Conservation (phyloP, 23 red algal genomes). For the Gracilaria caudata region DNA sequence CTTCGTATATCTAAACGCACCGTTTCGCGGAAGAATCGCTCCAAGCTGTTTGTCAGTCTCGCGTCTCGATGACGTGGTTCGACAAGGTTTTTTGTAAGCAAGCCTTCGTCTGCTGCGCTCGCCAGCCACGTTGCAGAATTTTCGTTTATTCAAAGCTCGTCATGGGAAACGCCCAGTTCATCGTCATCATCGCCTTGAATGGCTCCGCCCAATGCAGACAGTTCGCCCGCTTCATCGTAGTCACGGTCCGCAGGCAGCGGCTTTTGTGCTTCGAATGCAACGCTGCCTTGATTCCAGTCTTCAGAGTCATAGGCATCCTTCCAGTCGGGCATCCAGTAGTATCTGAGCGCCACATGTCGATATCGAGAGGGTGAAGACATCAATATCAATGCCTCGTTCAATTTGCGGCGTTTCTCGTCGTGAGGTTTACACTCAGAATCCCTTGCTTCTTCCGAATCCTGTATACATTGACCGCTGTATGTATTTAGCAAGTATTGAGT, state of each 20-base stretch:
- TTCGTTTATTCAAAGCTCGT: slow-evolving; percentile 3
- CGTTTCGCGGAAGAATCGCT: neutral
- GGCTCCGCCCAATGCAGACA: neutral
- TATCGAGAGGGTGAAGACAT: slow-evolving; percentile 52
- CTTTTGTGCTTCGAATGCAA: slow-evolving; percentile 5
- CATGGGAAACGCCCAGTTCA: neutral
- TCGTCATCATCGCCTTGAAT: neutral
- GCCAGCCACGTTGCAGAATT: neutral
- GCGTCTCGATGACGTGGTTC: neutral
- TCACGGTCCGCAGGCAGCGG: neutral
- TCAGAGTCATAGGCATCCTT: slow-evolving; percentile 56
- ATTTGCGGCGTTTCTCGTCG: slow-evolving; percentile 56
- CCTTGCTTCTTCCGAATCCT: slow-evolving; percentile 3
- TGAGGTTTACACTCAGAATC: slow-evolving; percentile 54
- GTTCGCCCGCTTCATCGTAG: slow-evolving; percentile 9
- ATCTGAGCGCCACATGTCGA: slow-evolving; percentile 64
- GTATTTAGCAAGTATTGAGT: slow-evolving; percentile 63
- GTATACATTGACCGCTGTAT: slow-evolving; percentile 51
- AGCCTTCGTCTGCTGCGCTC: neutral
- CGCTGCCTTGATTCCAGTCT: slow-evolving; percentile 36
- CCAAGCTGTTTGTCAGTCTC: neutral
- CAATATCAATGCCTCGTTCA: slow-evolving; percentile 42
- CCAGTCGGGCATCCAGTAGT: slow-evolving; percentile 75
- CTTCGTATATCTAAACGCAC: no score
- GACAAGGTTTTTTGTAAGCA: slow-evolving; percentile 6